Base-by-base conservation (phyloP, 441 rosid species). In the Syzygium malaccense region DNA sequence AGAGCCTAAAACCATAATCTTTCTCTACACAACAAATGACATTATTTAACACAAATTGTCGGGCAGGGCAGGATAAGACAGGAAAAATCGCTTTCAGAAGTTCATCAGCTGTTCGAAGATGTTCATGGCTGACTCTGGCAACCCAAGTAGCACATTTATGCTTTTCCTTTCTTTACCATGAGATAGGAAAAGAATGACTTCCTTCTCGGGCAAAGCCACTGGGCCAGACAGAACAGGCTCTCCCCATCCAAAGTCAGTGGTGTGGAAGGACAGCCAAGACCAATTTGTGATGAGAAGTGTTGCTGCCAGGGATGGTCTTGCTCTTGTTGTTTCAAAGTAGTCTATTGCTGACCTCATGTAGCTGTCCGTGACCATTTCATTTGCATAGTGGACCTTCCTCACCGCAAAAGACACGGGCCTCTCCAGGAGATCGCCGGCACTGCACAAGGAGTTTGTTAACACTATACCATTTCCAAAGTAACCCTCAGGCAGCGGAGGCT, bases 301-400 rank as follows among this genome's bases (percentile, higher is more conserved):
- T 49, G 95, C 95, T 14, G 94, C 94, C 30, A 97, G 86, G 19
- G 98, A 94, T 41, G 98, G 98, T 93, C 97, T 94, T 28, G 95
- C 97, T 57, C 99, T 90, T 48, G 97, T 97, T 23, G 87, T 92
- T 90, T 96, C 97, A 8, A 97, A 95, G 90, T 94, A 97, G 91
- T 97, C 99, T n/a, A 96, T 94, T 5, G 99, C 96, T 4, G 98
- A 97, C 91, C 96, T 94, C 96, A 96, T 95, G 86, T 92, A 96
- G 86, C 94, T 90, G 58, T 95, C 98, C 6, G 91, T 93, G 58
- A 92, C 96, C 95, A 92, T 92, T 53, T 92, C 89, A 58, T 96
- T 93, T 11, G 98, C 99, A 53, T 89, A 86, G 86, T 93, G 97
- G 55, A 97, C 95, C 86, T 94, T 87, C 55, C 93, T 90, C 20